phyloP scores from a whole-genome alignment of 441 rosid species.

The Sinapis alba region DNA sequence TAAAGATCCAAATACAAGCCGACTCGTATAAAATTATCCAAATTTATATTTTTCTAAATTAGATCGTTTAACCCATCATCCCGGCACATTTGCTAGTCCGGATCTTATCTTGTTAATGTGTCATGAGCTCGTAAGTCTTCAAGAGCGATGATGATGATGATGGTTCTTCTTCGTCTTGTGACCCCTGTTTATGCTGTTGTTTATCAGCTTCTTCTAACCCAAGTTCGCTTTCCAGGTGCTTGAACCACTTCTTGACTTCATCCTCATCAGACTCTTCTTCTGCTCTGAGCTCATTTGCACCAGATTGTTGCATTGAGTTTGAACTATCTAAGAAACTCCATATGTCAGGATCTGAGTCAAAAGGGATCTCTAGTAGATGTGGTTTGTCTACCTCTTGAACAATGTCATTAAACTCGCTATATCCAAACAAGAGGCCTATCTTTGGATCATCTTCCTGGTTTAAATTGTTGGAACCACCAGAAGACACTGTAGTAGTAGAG shows the following conservation, averaged over 20 bases:
- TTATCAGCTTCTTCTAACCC: constrained; percentile 48
- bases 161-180: not conserved
- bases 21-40: too few species aligned
- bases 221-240: constrained; percentile 66
- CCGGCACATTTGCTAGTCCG: too few species aligned
- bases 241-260: constrained; percentile 62
- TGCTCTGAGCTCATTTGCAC: constrained; percentile 28
- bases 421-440: constrained; percentile 30
- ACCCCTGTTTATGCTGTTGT: constrained; percentile 19
- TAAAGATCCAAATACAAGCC: too few species aligned
- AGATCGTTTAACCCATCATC: too few species aligned
- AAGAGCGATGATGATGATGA: constrained; percentile 29
- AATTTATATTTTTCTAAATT: too few species aligned
- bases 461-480: constrained; percentile 40
- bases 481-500: constrained; percentile 47
- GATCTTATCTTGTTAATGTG: too few species aligned
- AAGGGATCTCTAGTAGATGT: constrained; percentile 51
- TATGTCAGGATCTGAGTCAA: constrained; percentile 63
- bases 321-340: constrained; percentile 73
- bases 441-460: constrained; percentile 32
- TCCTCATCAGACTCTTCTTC: constrained; percentile 33
- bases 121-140: constrained; percentile 22
- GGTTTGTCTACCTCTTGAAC: constrained; percentile 76
- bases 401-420: constrained; percentile 17
- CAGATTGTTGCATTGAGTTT: constrained; percentile 33